phyloP scores from a whole-genome alignment of 1,139 yeast species.

The Entelexis sorbosivorans region DNA sequence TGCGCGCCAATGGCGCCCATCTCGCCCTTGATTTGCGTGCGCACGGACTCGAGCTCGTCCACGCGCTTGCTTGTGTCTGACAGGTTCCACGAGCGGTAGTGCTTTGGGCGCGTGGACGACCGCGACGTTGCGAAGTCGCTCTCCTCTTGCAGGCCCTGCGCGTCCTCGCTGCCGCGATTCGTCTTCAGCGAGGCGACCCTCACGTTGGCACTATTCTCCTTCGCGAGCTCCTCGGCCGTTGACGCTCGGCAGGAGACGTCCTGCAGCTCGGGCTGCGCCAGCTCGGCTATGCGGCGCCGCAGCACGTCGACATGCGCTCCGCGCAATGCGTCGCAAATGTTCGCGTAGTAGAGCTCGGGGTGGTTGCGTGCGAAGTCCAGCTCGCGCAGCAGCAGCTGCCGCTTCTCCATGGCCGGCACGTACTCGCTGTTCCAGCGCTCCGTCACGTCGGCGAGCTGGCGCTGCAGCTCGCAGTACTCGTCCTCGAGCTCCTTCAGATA shows the following conservation, averaged over 20 bases:
- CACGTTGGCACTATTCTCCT: neutral
- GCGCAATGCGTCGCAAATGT: neutral
- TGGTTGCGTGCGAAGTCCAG: constrained; percentile 12
- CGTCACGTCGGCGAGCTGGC: neutral
- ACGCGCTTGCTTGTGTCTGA: constrained; percentile 1
- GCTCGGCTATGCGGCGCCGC: neutral
- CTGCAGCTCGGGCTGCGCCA: neutral
- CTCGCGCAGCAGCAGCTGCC: constrained; percentile 9
- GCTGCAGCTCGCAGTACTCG: constrained; percentile 2
- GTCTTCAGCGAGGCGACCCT: neutral
- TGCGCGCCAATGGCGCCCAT: constrained; percentile 13
- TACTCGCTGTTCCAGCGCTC: constrained; percentile 11
- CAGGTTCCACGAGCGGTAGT: constrained; percentile 11
- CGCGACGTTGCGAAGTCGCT: neutral
- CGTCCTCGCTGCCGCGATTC: neutral
- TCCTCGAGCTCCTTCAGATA: constrained; percentile 9
- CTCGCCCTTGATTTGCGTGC: neutral
- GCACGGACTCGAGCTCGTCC: constrained; percentile 5
- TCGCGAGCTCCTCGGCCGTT: neutral
- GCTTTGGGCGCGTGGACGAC: neutral
- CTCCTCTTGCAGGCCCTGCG: neutral
- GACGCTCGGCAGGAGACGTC: neutral
- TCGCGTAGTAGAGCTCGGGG: neutral
- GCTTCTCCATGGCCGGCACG: constrained; percentile 15
- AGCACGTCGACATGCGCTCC: neutral